These are phyloP conservation scores for Eurotiales sp. DNA, from an alignment of 2,329 filamentous ascomycete species.

Conservation along the genomic window DNA sequence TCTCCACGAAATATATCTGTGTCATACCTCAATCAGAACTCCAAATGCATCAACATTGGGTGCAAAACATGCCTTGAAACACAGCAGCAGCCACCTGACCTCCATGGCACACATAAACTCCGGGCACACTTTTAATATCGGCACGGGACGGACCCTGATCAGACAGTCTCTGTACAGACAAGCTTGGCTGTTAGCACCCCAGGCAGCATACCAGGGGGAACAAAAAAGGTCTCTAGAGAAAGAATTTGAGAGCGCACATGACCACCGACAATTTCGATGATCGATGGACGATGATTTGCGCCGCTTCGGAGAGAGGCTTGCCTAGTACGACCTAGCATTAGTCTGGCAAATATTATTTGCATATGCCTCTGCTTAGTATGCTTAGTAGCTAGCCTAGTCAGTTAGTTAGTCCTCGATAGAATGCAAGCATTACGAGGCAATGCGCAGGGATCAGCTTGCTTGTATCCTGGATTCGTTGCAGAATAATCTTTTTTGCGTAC, in stretches of 20 bases:
- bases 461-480: background rate
- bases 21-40: too few relatives aligned
- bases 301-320: slow-evolving; percentile 21
- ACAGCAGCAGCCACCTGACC: too few relatives aligned
- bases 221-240: background rate
- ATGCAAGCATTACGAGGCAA: background rate
- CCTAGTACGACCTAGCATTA: background rate
- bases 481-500: background rate
- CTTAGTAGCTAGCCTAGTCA: too few relatives aligned
- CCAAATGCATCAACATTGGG: too few relatives aligned
- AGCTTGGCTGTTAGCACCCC: background rate
- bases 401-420: background rate
- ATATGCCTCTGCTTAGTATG: too few relatives aligned
- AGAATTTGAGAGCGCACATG: slow-evolving; percentile 24
- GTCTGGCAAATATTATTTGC: background rate
- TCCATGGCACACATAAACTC: too few relatives aligned
- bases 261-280: slow-evolving; percentile 16
- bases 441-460: background rate
- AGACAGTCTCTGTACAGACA: background rate
- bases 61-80: too few relatives aligned
- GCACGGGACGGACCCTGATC: background rate
- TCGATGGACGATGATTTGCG: slow-evolving; percentile 19
- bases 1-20: too few relatives aligned
- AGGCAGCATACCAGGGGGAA: background rate
- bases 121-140: too few relatives aligned